Evolutionary conservation across 208 protist genomes (phyloP).

Genomic region (Leishmania arabica): DNA sequence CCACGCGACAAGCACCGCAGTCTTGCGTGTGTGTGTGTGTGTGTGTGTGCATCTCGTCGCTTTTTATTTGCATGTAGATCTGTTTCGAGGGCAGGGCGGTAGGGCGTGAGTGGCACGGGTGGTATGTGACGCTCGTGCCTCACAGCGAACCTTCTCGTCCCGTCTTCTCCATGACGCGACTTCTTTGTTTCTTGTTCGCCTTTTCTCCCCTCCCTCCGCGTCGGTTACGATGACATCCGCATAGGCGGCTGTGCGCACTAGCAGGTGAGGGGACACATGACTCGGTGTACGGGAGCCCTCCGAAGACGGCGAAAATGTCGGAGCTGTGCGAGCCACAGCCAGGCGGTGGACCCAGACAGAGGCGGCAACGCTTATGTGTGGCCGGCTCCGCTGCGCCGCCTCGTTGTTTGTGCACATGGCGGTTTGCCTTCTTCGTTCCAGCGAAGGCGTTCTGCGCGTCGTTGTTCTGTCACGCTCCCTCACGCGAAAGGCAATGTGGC

Average conservation of each 20-base stretch:
- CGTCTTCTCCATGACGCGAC: neutral
- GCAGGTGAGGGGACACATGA: neutral
- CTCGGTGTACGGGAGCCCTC: neutral
- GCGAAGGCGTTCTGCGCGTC: neutral
- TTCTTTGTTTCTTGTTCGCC: neutral
- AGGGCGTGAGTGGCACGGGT: neutral
- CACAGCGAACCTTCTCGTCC: neutral
- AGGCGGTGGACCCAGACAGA: neutral
- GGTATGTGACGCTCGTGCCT: neutral
- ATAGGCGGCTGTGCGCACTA: neutral
- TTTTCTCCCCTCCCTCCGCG: neutral
- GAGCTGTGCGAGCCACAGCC: neutral
- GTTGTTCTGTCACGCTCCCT: neutral
- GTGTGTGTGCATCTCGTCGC: neutral
- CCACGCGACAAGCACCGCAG: neutral
- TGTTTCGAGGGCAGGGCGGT: neutral
- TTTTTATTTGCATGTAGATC: constrained; percentile 10
- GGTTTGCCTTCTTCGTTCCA: neutral
- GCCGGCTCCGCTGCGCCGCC: neutral
- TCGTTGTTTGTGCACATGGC: neutral
- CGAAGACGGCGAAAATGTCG: neutral
- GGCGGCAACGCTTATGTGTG: neutral
- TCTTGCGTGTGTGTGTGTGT: neutral
- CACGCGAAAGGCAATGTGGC: neutral
- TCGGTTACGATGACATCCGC: neutral